Conservation (phyloP, 148 eudicot genomes). For the Chenopodium berlandieri region DNA sequence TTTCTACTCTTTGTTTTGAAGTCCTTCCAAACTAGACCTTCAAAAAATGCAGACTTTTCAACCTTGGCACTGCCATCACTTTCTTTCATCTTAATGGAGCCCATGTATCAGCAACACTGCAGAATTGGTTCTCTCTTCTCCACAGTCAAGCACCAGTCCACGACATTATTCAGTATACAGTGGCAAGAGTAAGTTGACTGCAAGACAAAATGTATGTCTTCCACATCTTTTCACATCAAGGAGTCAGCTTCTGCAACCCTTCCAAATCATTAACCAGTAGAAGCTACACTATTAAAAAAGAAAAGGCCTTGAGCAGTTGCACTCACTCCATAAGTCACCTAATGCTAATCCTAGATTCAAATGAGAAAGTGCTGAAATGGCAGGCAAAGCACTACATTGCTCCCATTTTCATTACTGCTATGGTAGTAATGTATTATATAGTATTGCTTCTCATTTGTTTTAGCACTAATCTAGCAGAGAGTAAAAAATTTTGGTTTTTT, state of each 20-base stretch:
- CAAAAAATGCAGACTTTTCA: not conserved
- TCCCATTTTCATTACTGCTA: too few relatives aligned
- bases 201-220: not conserved
- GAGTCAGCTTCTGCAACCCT: not conserved
- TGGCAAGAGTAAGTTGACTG: not conserved
- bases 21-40: too few relatives aligned
- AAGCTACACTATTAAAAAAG: not conserved
- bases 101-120: not conserved
- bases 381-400: not conserved
- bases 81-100: not conserved
- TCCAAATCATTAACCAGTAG: not conserved
- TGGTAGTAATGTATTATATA: not conserved
- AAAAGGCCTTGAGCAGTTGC: not conserved
- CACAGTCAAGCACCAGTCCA: not conserved
- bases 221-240: too few relatives aligned
- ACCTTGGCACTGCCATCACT: not conserved
- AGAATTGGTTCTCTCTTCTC: not conserved
- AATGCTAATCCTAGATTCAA: not conserved
- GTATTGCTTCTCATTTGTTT: not conserved
- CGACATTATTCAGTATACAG: not conserved
- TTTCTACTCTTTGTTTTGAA: too few relatives aligned
- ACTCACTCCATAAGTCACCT: not conserved
- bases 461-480: not conserved
- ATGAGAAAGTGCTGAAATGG: not conserved
- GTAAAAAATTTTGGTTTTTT: too few relatives aligned